phyloP scores from a whole-genome alignment of 1,284 basidiomycete genomes.

The Calocybe gambosa region DNA sequence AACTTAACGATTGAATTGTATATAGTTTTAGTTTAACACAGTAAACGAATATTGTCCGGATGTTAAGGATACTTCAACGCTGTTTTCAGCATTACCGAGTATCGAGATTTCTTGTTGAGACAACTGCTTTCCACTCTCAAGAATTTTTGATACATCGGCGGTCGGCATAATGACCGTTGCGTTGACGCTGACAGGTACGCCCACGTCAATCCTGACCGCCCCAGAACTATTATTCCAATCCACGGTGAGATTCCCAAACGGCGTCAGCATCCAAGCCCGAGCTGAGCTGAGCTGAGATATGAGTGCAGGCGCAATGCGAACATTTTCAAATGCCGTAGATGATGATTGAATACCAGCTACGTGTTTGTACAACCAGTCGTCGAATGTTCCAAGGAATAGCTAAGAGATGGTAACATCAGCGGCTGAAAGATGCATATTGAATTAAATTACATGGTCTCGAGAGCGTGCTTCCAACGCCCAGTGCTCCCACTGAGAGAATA shows the following conservation, averaged over 20 bases:
- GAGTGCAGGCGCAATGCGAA: conserved; percentile 19
- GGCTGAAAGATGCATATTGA: not conserved
- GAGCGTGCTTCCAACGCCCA: conserved; percentile 23
- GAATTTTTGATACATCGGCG: conserved; percentile 1
- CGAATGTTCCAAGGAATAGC: conserved; percentile 27
- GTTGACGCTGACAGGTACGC: conserved; percentile 23
- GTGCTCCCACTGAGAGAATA: conserved; percentile 21
- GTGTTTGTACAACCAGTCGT: conserved; percentile 25
- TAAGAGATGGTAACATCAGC: conserved; percentile 2
- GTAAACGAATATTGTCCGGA: conserved; percentile 15
- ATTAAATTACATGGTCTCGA: conserved; percentile 22
- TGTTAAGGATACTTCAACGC: conserved; percentile 7
- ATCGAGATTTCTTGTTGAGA: conserved; percentile 3
- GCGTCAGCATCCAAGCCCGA: conserved; percentile 22
- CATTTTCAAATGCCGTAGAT: conserved; percentile 21
- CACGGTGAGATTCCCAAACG: conserved; percentile 24
- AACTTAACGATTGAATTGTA: too few species aligned
- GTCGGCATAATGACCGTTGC: conserved; percentile 17
- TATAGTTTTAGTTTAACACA: not conserved
- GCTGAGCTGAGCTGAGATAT: conserved; percentile 16
- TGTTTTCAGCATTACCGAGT: not conserved
- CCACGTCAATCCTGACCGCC: conserved; percentile 15
- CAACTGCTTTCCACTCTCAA: conserved; percentile 16
- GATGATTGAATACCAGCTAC: conserved; percentile 22
- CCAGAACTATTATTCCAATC: conserved; percentile 15